Conservation (phyloP, 306 rosid species). For the Psophocarpus tetragonolobus region DNA sequence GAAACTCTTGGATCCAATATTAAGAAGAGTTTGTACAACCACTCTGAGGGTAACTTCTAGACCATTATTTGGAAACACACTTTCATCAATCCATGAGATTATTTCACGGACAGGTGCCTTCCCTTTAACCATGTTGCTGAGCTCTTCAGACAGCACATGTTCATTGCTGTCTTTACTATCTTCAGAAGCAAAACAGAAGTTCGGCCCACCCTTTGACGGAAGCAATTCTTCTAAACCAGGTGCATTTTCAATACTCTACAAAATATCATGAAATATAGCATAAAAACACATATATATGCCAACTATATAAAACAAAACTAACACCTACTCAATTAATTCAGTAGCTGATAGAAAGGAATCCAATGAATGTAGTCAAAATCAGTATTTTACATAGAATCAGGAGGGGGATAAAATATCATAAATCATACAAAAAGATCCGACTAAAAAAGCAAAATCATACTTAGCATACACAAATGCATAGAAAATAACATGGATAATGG, state of each 20-base stretch:
- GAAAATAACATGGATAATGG: not conserved
- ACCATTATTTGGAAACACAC: conserved; percentile 73
- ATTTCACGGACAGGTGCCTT: conserved; percentile 79
- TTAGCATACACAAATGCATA: not conserved
- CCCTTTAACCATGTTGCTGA: conserved; percentile 86
- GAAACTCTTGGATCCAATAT: conserved; percentile 96
- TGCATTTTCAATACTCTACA: conserved; percentile 88
- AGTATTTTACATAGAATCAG: not conserved
- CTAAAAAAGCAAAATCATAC: not conserved
- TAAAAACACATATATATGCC: conserved; percentile 1
- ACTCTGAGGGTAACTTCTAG: conserved; percentile 77
- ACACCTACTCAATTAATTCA: not conserved
- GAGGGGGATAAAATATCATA: not conserved
- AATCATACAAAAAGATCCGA: not conserved
- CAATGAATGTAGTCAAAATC: not conserved
- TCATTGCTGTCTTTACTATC: conserved; percentile 65
- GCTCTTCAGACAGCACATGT: conserved; percentile 68
- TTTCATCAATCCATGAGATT: conserved; percentile 88
- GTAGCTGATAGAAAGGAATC: not conserved
- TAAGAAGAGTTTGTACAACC: conserved; percentile 82
- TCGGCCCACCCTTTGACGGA: conserved; percentile 90
- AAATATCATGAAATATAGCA: conserved; percentile 28
- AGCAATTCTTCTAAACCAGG: conserved; percentile 97
- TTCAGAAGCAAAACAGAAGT: conserved; percentile 60
- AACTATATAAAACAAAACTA: conserved; percentile 21